Evolutionary conservation across 1,284 basidiomycete genomes (phyloP).

Genomic region (Schizopora paradoxa): DNA sequence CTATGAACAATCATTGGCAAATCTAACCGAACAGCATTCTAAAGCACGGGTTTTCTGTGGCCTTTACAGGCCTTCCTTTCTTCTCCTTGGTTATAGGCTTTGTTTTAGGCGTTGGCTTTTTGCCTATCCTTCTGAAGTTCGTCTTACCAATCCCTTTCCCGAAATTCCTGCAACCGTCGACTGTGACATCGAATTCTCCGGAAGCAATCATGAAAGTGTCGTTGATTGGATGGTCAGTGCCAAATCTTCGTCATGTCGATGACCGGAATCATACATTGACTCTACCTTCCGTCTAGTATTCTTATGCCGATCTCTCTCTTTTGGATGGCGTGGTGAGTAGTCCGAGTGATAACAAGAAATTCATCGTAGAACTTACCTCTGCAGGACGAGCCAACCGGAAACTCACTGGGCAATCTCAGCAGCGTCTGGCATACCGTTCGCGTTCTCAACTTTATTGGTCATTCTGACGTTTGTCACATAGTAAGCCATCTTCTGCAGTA

Average conservation of each 20-base stretch:
- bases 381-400: conserved; percentile 24
- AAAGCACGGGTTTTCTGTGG: conserved; percentile 21
- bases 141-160: conserved; percentile 17
- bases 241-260: not conserved
- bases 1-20: too few relatives aligned
- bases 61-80: conserved; percentile 20
- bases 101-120: conserved; percentile 9
- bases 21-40: not conserved
- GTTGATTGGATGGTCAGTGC: conserved; percentile 14
- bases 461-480: not conserved
- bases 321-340: conserved; percentile 27
- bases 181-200: not conserved
- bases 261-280: too few relatives aligned
- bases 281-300: too few relatives aligned
- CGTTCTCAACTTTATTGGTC: conserved; percentile 18
- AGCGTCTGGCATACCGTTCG: conserved; percentile 25
- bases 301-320: conserved; percentile 24
- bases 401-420: conserved; percentile 25
- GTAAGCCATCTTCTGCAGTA: conserved; percentile 3
- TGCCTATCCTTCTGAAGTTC: not conserved
- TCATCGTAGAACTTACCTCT: not conserved
- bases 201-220: conserved; percentile 19
- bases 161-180: conserved; percentile 12
- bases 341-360: not conserved
- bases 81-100: conserved; percentile 18